Evolutionary conservation across 2,329 filamentous ascomycete species (phyloP).

Genomic region (Escovopsis weberi): DNA sequence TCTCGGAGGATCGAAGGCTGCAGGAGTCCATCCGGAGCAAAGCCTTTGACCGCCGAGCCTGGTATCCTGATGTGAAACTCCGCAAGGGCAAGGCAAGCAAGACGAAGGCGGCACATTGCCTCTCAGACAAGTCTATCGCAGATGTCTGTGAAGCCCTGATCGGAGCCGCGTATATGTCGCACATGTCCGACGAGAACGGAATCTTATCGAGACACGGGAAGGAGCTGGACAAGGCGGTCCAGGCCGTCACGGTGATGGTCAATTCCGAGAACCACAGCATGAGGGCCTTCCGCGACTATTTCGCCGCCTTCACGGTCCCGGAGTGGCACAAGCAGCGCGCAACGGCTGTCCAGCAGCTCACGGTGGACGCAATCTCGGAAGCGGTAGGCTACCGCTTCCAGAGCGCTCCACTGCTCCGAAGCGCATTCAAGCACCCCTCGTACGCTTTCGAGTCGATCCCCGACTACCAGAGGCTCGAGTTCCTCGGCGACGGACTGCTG

Average conservation of each 20-base stretch:
- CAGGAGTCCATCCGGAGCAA: conserved; percentile 71
- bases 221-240: conserved; percentile 42
- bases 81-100: conserved; percentile 53
- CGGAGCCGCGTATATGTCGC: conserved; percentile 58
- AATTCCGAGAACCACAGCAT: conserved; percentile 55
- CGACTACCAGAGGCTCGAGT: conserved; percentile 82
- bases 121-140: conserved; percentile 82
- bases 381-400: conserved; percentile 51
- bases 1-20: conserved; percentile 38
- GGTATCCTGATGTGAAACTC: conserved; percentile 75
- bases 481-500: conserved; percentile 76
- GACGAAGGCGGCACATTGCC: conserved; percentile 37
- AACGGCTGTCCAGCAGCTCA: conserved; percentile 53
- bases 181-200: conserved; percentile 2
- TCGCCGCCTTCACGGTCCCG: conserved; percentile 50
- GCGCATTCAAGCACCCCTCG: conserved; percentile 80
- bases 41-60: conserved; percentile 65
- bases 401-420: conserved; percentile 61
- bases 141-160: conserved; percentile 94
- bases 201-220: conserved; percentile 10
- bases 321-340: conserved; percentile 50
- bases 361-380: conserved; percentile 48
- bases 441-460: conserved; percentile 68
- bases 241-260: conserved; percentile 55
- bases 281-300: conserved; percentile 59